These are phyloP conservation scores for Gossypium herbaceum DNA, from an alignment of 345 rosid genomes.

Conservation along the genomic window DNA sequence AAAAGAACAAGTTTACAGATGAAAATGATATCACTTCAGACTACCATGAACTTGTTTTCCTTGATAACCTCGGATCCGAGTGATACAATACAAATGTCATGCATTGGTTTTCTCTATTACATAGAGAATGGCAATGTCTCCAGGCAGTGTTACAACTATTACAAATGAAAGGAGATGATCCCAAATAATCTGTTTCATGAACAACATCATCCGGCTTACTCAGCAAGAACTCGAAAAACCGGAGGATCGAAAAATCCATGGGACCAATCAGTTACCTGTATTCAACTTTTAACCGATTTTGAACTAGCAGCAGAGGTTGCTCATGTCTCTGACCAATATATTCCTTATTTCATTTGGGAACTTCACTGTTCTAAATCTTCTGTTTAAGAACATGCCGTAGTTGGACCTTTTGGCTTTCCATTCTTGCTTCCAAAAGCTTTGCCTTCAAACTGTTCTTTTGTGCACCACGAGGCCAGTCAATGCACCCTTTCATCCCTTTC, in stretches of 20 bases:
- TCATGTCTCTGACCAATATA: background rate
- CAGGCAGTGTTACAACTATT: background rate
- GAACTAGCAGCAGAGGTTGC: slow-evolving; percentile 14
- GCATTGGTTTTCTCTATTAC: slow-evolving; percentile 8
- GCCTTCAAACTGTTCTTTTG: slow-evolving; percentile 88
- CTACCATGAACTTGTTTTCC: slow-evolving; percentile 17
- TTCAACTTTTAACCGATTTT: slow-evolving; percentile 12
- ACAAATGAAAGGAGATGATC: slow-evolving; percentile 10
- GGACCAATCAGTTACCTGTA: background rate
- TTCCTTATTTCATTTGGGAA: slow-evolving; percentile 14
- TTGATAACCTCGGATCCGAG: slow-evolving; percentile 10
- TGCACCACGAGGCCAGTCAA: slow-evolving; percentile 83
- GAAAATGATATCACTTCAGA: background rate
- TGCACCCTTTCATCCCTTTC: slow-evolving; percentile 94
- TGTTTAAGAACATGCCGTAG: slow-evolving; percentile 82
- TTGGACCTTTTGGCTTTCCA: slow-evolving; percentile 80
- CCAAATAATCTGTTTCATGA: background rate
- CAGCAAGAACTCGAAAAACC: background rate
- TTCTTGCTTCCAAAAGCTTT: slow-evolving; percentile 85
- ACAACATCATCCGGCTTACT: background rate
- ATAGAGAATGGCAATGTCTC: slow-evolving; percentile 2
- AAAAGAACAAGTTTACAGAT: background rate
- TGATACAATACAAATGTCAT: slow-evolving; percentile 17
- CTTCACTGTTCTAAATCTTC: slow-evolving; percentile 43
- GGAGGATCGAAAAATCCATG: background rate